A percentile compares a stretch with the other conserved stretches of the same genome.
phyloP scores from a whole-genome alignment of 352 stramenopile species.

The Pythium coloratum region DNA sequence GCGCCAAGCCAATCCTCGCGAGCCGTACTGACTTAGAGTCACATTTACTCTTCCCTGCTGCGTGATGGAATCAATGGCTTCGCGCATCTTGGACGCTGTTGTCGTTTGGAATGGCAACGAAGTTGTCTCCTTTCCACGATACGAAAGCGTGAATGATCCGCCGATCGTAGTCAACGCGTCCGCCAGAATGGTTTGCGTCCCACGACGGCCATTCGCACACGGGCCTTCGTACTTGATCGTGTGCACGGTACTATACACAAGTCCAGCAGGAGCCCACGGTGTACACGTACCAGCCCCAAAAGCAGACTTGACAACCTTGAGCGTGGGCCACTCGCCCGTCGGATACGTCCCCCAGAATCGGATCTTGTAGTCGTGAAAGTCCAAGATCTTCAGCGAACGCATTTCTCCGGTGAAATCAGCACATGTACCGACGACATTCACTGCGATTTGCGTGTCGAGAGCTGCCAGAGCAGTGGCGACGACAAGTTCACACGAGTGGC shows the following conservation, averaged over 20 bases:
- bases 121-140: constrained; percentile 76
- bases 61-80: constrained; percentile 89
- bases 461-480: constrained; percentile 24
- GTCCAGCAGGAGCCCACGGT: constrained; percentile 41
- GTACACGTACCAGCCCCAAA: constrained; percentile 41
- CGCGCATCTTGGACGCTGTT: constrained; percentile 77
- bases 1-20: constrained; percentile 84
- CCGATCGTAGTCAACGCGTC: constrained; percentile 79
- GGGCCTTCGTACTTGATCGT: constrained; percentile 68
- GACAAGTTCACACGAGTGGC: constrained; percentile 60
- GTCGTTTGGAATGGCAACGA: constrained; percentile 73
- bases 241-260: constrained; percentile 58
- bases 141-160: constrained; percentile 91
- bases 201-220: constrained; percentile 46
- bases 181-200: constrained; percentile 71
- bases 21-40: constrained; percentile 54
- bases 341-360: constrained; percentile 69
- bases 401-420: constrained; percentile 44
- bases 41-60: constrained; percentile 82
- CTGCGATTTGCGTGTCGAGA: constrained; percentile 32
- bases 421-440: constrained; percentile 35
- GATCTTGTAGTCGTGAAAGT: constrained; percentile 75
- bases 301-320: constrained; percentile 43
- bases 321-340: constrained; percentile 68
- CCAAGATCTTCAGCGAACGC: constrained; percentile 55